These are phyloP conservation scores for Aspergillus cavernicola DNA, from an alignment of 495 filamentous ascomycete species.

Conservation along the genomic window DNA sequence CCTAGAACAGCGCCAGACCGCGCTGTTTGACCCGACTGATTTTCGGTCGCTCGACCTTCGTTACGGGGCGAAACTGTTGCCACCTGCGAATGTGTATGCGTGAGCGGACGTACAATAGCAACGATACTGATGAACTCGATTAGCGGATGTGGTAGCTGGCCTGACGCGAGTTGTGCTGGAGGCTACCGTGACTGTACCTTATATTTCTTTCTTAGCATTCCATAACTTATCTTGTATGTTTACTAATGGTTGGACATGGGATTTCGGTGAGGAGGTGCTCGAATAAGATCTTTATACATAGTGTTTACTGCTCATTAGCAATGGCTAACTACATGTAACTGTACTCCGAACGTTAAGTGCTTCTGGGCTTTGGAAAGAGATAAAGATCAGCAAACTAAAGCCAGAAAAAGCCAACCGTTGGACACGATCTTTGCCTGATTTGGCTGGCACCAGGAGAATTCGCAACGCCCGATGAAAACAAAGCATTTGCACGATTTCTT, in stretches of 20 bases:
- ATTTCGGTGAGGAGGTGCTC: not conserved
- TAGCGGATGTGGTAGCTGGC: not conserved
- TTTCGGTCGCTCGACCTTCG: constrained; percentile 64
- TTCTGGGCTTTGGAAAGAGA: too few relatives aligned
- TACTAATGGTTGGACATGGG: constrained; percentile 1
- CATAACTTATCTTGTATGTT: constrained; percentile 7
- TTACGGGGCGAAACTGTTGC: constrained; percentile 60
- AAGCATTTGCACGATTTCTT: not conserved
- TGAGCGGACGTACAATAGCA: constrained; percentile 6
- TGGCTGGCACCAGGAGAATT: not conserved
- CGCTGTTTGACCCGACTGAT: constrained; percentile 58
- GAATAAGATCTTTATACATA: too few relatives aligned
- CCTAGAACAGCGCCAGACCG: constrained; percentile 44
- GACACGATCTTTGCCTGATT: constrained; percentile 1
- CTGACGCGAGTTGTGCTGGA: not conserved
- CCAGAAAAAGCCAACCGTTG: not conserved
- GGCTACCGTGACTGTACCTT: not conserved
- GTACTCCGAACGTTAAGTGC: too few relatives aligned
- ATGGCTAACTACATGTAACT: too few relatives aligned
- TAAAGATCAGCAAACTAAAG: constrained; percentile 3
- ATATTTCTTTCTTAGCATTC: not conserved
- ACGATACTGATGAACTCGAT: not conserved
- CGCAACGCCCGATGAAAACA: not conserved
- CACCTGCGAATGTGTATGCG: constrained; percentile 23
- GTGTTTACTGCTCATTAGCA: too few relatives aligned